Conservation (phyloP, 169 alveolate species). For the Neospora caninum region DNA sequence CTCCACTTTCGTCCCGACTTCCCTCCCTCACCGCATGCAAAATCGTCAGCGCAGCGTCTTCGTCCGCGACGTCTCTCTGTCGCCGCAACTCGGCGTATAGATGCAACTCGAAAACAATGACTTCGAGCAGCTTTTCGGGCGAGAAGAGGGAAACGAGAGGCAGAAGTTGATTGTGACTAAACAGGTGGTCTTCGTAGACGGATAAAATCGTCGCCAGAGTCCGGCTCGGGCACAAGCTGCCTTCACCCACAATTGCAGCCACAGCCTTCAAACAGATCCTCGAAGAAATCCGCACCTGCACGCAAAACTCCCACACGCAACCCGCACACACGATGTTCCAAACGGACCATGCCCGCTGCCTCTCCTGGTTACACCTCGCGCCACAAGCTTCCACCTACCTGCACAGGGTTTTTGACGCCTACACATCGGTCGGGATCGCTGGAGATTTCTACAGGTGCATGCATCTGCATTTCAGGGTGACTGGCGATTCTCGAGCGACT, state of each 20-base stretch:
- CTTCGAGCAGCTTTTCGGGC: constrained; percentile 45
- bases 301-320: background rate
- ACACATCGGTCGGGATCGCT: too few species aligned
- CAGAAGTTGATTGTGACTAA: constrained; percentile 58
- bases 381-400: too few species aligned
- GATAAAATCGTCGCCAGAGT: constrained; percentile 43
- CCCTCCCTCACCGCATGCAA: background rate
- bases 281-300: constrained; percentile 6
- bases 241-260: constrained; percentile 39
- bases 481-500: too few species aligned
- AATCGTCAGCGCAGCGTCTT: constrained; percentile 17
- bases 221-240: constrained; percentile 59
- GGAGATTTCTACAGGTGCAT: too few species aligned
- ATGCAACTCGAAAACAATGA: constrained; percentile 27
- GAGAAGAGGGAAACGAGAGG: constrained; percentile 53
- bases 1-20: background rate
- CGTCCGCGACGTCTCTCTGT: constrained; percentile 28
- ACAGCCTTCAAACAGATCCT: constrained; percentile 11
- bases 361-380: too few species aligned
- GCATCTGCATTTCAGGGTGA: too few species aligned
- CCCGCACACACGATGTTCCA: background rate
- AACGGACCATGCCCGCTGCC: background rate
- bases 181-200: constrained; percentile 51
- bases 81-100: constrained; percentile 23
- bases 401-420: too few species aligned